phyloP scores from a whole-genome alignment of 345 rosid species.

The Combretum micranthum region DNA sequence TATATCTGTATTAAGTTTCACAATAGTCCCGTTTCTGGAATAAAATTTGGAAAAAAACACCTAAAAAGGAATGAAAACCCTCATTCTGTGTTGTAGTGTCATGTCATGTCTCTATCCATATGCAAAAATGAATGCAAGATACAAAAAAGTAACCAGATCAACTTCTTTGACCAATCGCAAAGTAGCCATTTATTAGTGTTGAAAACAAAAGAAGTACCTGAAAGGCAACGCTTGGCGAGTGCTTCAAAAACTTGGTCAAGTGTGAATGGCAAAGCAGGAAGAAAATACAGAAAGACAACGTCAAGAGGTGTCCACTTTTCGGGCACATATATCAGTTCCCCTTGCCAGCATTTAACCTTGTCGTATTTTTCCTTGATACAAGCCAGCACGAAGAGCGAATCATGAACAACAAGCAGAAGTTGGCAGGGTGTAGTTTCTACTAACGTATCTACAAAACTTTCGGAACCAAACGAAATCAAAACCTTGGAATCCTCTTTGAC shows the following conservation, averaged over 20 bases:
- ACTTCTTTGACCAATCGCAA: neutral
- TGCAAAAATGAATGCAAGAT: neutral
- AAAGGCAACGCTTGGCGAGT: constrained; percentile 47
- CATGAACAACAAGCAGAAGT: constrained; percentile 70
- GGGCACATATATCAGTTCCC: constrained; percentile 69
- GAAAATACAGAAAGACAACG: constrained; percentile 70
- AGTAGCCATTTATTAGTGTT: neutral
- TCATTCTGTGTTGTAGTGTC: too few species aligned
- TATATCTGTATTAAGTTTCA: too few species aligned
- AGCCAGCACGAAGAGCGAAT: constrained; percentile 73
- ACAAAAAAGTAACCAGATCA: neutral
- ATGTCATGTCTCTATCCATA: too few species aligned
- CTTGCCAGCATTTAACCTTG: constrained; percentile 91
- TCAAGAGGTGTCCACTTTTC: constrained; percentile 87
- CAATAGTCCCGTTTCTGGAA: too few species aligned
- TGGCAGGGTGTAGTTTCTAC: constrained; percentile 44
- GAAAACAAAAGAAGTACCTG: constrained; percentile 38
- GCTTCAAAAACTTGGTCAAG: constrained; percentile 53
- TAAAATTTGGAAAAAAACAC: too few species aligned
- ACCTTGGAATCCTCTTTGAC: constrained; percentile 54
- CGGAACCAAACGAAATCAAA: constrained; percentile 66
- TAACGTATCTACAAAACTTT: constrained; percentile 56
- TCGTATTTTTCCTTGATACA: constrained; percentile 73
- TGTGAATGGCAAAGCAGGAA: constrained; percentile 62
- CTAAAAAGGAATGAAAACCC: too few species aligned